phyloP scores from a whole-genome alignment of 306 rosid genomes.

The Macrotyloma uniflorum region DNA sequence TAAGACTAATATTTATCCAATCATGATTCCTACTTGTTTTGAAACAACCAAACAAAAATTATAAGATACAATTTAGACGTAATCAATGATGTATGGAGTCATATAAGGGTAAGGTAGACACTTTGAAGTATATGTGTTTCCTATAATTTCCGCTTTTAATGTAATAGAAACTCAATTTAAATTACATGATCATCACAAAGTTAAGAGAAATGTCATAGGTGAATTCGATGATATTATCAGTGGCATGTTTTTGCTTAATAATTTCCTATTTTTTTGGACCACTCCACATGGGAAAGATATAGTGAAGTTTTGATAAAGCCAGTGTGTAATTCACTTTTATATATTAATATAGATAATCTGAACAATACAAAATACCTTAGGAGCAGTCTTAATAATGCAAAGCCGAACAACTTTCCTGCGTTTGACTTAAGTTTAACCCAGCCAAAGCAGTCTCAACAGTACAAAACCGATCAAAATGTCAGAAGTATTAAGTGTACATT shows the following conservation, averaged over 20 bases:
- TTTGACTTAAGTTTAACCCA: not conserved
- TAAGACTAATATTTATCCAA: not conserved
- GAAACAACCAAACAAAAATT: not conserved
- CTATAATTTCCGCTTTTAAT: slow-evolving; percentile 13
- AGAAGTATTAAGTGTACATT: not conserved
- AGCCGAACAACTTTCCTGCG: not conserved
- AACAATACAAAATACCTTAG: not conserved
- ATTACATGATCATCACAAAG: not conserved
- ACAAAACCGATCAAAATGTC: not conserved
- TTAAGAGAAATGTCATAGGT: slow-evolving; percentile 14
- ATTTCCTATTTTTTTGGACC: slow-evolving; percentile 56
- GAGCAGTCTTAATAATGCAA: not conserved
- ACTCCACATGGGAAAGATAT: slow-evolving; percentile 3
- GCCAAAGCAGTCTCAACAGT: not conserved
- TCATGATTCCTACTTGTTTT: not conserved
- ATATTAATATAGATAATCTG: not conserved
- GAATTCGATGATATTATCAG: slow-evolving; percentile 54
- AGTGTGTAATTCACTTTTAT: not conserved
- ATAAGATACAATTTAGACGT: not conserved
- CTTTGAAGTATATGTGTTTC: not conserved
- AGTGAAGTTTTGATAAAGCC: not conserved
- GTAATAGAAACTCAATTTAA: not conserved
- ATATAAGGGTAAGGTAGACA: not conserved
- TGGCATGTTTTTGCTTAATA: slow-evolving; percentile 46
- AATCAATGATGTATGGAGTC: not conserved